Evolutionary conservation across 2,329 filamentous ascomycete species (phyloP), one percentile per base, ranked within the genome.

Genomic region (Monilinia laxa): DNA sequence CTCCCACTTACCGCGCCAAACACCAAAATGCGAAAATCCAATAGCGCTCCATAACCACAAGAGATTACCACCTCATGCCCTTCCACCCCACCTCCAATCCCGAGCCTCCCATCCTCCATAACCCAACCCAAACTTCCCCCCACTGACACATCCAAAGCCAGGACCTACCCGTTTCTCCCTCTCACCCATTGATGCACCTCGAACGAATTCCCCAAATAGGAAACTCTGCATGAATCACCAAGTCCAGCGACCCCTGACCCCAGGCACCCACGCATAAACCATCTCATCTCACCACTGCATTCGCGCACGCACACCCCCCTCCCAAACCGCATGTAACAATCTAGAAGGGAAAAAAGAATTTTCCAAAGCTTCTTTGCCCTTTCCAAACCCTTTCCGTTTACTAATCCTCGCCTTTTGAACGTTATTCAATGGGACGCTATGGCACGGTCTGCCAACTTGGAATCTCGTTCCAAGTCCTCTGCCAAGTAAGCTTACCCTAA

Each of bases 61-160:
- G 62, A 65, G 31, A 65, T 65, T 65, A 42, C 20, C 25, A 23
- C 28, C 53, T 65, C 62, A 65, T 65, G 62, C 62, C 35, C 53
- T 12, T 6, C 62, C 28, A 49, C 11, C 53, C 12, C 23, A 16
- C 20, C 42, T 35, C 31, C 31, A 35, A 35, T 35, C 31, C 5
- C 31, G 31, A 35, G 31, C 20, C 6, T 53, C 40, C 56, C 28
- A 59, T 11, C 54, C 38, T 20, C 23, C 11, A 40, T 5, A 47
- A 23, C 38, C 4, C 38, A 40, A 47, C 18, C 45, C 45, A 47
- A 9, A 47, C 25, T 11, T 18, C 35, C 25, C 25, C 40, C 62
- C 42, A 64, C 25, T 47, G 38, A 64, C 20, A 57, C 52, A 42
- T 38, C 16, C 16, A 51, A 12, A 65, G 28, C 62, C 14, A 57